phyloP scores from a whole-genome alignment of 768 basidiomycete species.

The Chalciporus pseudorubinellus region DNA sequence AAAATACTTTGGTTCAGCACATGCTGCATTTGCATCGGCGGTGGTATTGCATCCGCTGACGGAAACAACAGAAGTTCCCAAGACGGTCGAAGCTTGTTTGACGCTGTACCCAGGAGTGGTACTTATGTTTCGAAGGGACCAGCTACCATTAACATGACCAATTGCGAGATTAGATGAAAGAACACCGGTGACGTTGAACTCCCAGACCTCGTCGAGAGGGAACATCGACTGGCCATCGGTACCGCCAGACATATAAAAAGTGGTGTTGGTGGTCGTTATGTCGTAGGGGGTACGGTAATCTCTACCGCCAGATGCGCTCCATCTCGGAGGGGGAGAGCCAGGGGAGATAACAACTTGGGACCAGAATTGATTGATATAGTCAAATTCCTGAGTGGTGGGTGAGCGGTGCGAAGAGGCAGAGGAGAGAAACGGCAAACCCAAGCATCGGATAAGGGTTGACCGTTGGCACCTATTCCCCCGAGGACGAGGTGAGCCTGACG shows the following conservation, averaged over 20 bases:
- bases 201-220: constrained; percentile 69
- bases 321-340: constrained; percentile 59
- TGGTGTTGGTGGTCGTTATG: constrained; percentile 51
- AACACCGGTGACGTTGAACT: constrained; percentile 63
- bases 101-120: constrained; percentile 23
- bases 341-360: constrained; percentile 51
- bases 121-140: constrained; percentile 49
- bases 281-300: constrained; percentile 47
- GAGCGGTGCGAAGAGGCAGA: constrained; percentile 1
- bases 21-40: constrained; percentile 39
- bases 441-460: constrained; percentile 58
- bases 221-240: constrained; percentile 43
- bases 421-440: constrained; percentile 53
- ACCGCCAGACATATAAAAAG: constrained; percentile 75
- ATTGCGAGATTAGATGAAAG: constrained; percentile 64
- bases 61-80: constrained; percentile 51
- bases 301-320: constrained; percentile 73
- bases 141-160: constrained; percentile 49
- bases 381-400: constrained; percentile 58
- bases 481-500: constrained; percentile 73
- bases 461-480: constrained; percentile 62
- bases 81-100: constrained; percentile 57
- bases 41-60: constrained; percentile 61
- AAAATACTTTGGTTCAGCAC: constrained; percentile 59
- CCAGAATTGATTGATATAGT: constrained; percentile 79